A percentile compares a stretch with the other conserved stretches of the same genome.
phyloP scores from a whole-genome alignment of 257 asterid species.

The Penstemon eatonii region DNA sequence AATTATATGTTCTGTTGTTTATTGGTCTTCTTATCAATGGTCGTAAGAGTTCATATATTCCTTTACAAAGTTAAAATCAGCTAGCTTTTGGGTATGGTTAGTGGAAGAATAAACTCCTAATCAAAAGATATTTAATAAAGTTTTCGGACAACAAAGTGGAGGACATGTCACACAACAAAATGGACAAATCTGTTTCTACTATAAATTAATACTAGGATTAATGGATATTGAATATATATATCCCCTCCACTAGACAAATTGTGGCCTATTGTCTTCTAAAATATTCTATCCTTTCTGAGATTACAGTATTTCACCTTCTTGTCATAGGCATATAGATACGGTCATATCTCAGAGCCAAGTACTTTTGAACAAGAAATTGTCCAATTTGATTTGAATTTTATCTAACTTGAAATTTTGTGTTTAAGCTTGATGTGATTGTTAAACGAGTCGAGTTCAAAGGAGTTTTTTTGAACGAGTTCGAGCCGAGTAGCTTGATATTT shows the following conservation, averaged over 20 bases:
- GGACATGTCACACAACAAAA: slow-evolving; percentile 14
- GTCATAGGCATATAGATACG: no score
- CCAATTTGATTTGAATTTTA: no score
- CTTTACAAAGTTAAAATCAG: slow-evolving; percentile 10
- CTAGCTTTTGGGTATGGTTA: background rate
- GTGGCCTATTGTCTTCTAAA: background rate
- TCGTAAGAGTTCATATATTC: background rate
- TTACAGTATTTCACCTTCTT: no score
- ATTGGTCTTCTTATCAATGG: slow-evolving; percentile 6
- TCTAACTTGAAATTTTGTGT: no score
- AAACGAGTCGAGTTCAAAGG: no score
- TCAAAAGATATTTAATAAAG: background rate
- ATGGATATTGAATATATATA: background rate
- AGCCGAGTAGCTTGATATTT: no score
- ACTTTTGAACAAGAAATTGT: no score
- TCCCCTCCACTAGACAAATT: background rate
- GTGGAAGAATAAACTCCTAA: background rate
- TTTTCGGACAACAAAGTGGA: background rate
- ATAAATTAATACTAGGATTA: background rate
- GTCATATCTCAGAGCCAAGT: no score
- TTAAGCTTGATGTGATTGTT: no score
- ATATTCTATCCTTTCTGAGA: background rate
- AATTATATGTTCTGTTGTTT: background rate
- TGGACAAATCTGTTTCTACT: background rate
- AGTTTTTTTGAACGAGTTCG: no score